phyloP scores from a whole-genome alignment of 2,329 filamentous ascomycete genomes.

The Botryotinia narcissicola region DNA sequence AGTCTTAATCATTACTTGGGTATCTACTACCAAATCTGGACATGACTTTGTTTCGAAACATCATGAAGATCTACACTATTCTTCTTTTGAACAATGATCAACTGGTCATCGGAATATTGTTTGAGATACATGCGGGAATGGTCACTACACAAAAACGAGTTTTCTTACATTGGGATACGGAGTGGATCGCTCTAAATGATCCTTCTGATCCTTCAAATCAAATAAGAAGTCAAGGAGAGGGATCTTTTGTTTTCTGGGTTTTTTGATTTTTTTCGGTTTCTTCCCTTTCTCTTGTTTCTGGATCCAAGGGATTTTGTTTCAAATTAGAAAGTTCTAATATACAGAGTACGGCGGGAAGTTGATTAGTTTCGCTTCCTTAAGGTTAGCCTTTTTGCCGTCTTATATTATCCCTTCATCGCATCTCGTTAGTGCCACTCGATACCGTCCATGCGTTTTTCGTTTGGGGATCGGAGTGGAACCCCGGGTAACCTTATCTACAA shows the following conservation, averaged over 20 bases:
- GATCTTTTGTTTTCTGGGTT: neutral
- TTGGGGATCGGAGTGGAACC: neutral
- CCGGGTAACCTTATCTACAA: slow-evolving; percentile 1
- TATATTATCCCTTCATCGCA: slow-evolving; percentile 7
- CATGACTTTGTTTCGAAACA: slow-evolving; percentile 3
- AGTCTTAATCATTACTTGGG: neutral
- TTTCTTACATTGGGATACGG: neutral
- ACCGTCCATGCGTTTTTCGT: slow-evolving; percentile 9
- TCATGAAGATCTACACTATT: neutral
- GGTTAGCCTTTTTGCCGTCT: neutral
- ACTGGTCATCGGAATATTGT: neutral
- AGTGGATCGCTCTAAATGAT: neutral
- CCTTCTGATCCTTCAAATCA: neutral
- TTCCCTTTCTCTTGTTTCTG: neutral
- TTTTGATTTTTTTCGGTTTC: neutral
- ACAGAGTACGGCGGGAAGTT: neutral
- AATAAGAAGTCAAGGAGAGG: neutral
- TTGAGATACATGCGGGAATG: neutral
- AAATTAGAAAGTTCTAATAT: neutral
- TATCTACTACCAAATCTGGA: neutral
- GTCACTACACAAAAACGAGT: neutral
- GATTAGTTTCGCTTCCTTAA: neutral
- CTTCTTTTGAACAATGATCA: neutral
- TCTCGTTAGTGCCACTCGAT: neutral
- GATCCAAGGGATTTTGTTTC: neutral